Percentiles rank a stretch among this genome's conserved stretches.
Evolutionary conservation across 345 rosid species (phyloP).

Genomic region (Eutrema yunnanense): DNA sequence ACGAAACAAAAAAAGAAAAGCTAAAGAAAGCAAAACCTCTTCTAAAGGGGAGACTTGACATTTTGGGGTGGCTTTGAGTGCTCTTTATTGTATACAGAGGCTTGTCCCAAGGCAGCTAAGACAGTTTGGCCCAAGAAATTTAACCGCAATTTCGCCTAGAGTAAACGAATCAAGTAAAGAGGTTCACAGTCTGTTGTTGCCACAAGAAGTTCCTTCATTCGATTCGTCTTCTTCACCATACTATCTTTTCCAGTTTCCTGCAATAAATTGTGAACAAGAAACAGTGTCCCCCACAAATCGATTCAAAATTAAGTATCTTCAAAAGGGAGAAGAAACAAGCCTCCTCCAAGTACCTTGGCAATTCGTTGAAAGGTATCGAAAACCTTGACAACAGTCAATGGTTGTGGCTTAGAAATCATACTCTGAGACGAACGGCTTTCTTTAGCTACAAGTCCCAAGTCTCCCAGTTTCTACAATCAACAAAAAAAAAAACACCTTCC

Average conservation of each 20-base stretch:
- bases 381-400: conserved; percentile 70
- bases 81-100: conserved; percentile 63
- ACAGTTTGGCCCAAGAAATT: conserved; percentile 76
- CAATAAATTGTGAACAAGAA: not conserved
- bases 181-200: conserved; percentile 94
- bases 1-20: not conserved
- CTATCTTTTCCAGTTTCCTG: conserved; percentile 90
- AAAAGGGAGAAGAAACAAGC: not conserved
- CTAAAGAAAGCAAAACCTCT: conserved; percentile 40
- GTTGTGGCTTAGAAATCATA: conserved; percentile 75
- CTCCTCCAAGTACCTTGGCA: conserved; percentile 56
- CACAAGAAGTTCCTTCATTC: conserved; percentile 81
- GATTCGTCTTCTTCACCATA: conserved; percentile 81
- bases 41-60: conserved; percentile 72
- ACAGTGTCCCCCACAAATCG: too few relatives aligned
- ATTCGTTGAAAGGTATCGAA: conserved; percentile 58
- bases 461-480: conserved; percentile 56
- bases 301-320: not conserved
- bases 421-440: conserved; percentile 81
- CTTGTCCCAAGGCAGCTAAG: conserved; percentile 86
- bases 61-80: conserved; percentile 59
- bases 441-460: conserved; percentile 86
- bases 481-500: not conserved
- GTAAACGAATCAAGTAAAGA: conserved; percentile 76
- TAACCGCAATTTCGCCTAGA: conserved; percentile 75